These are phyloP conservation scores for Bipolaris oryzae DNA, from an alignment of 2,329 filamentous ascomycete species.

Conservation along the genomic window DNA sequence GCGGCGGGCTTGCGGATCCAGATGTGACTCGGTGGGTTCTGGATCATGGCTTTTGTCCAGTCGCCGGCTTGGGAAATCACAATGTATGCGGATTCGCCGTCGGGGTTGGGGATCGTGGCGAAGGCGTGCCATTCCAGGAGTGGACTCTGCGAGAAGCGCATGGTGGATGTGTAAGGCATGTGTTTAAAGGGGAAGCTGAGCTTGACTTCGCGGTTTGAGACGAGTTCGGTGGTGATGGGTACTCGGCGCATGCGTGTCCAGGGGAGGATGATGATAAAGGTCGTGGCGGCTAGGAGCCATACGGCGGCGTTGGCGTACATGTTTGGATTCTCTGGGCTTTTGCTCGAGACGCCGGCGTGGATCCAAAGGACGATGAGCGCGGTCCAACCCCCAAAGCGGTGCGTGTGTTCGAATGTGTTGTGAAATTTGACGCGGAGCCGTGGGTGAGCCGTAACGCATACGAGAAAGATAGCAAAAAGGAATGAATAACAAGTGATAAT, in stretches of 20 bases:
- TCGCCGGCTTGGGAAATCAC: conserved; percentile 45
- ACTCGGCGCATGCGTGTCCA: conserved; percentile 75
- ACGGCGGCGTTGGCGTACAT: conserved; percentile 45
- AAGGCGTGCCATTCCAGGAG: conserved; percentile 48
- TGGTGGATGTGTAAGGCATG: conserved; percentile 34
- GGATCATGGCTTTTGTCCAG: conserved; percentile 36
- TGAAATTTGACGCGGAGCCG: conserved; percentile 34
- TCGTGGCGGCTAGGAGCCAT: conserved; percentile 72
- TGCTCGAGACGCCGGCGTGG: conserved; percentile 23
- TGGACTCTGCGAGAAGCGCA: conserved; percentile 24
- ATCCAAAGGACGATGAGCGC: conserved; percentile 37
- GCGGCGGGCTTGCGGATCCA: conserved; percentile 26
- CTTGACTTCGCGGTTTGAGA: conserved; percentile 74
- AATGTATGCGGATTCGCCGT: conserved; percentile 20
- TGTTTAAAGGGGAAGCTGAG: conserved; percentile 57
- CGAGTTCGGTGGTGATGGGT: conserved; percentile 65
- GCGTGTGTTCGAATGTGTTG: conserved; percentile 44
- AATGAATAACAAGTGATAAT: conserved; percentile 23
- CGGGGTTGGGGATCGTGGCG: conserved; percentile 39
- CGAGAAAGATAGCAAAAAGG: conserved; percentile 24
- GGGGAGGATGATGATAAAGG: conserved; percentile 70
- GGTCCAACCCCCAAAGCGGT: conserved; percentile 46
- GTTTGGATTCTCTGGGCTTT: neutral
- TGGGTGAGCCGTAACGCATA: conserved; percentile 37
- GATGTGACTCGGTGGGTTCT: conserved; percentile 17